phyloP scores from a whole-genome alignment of 768 basidiomycete genomes.

The Mycena galericulata region DNA sequence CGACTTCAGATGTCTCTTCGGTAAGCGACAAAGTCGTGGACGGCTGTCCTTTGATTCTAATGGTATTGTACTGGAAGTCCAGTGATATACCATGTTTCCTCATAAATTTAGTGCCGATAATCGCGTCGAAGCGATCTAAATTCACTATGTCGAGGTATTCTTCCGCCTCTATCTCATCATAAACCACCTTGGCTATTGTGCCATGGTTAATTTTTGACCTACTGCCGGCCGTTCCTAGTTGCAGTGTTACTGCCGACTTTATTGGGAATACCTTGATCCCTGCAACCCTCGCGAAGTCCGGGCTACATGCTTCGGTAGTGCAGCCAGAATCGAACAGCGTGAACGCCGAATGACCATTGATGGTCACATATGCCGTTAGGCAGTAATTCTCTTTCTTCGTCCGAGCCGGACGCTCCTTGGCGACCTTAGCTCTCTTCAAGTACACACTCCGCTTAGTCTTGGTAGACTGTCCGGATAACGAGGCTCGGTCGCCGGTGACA shows the following conservation, averaged over 20 bases:
- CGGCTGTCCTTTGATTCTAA: constrained; percentile 22
- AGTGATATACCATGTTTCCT: constrained; percentile 20
- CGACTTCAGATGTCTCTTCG: not conserved
- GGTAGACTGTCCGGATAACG: not conserved
- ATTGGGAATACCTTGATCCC: not conserved
- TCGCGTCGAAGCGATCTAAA: not conserved
- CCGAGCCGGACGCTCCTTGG: not conserved
- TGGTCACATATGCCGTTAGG: constrained; percentile 13
- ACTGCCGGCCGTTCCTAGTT: not conserved
- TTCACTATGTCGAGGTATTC: constrained; percentile 11
- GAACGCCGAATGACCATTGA: constrained; percentile 24
- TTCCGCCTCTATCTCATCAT: not conserved
- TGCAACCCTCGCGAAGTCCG: not conserved
- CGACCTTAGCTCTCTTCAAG: not conserved
- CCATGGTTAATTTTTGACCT: not conserved
- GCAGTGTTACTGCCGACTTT: not conserved
- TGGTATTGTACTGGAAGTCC: constrained; percentile 37
- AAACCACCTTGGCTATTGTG: not conserved
- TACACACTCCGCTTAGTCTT: not conserved
- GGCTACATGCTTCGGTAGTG: constrained; percentile 3
- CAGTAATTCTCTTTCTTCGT: constrained; percentile 3
- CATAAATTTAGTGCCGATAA: constrained; percentile 6
- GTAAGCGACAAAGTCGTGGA: constrained; percentile 1
- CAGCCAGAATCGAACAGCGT: constrained; percentile 23
- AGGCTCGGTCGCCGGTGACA: not conserved